These are phyloP conservation scores for Cladophialophora chaetospira DNA, from an alignment of 2,329 filamentous ascomycete genomes.

Conservation along the genomic window DNA sequence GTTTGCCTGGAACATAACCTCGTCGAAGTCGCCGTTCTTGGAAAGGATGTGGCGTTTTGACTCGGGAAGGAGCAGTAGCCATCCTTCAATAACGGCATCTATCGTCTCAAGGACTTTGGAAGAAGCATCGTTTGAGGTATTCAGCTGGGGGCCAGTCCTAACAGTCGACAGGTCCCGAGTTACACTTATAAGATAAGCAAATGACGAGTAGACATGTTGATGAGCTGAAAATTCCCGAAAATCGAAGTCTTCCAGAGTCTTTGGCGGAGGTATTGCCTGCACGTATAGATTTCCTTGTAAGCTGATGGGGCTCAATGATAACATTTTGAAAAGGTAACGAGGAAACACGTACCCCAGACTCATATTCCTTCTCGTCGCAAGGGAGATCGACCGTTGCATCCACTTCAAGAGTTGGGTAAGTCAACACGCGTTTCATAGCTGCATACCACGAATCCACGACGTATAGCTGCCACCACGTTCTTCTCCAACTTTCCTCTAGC, in stretches of 20 bases:
- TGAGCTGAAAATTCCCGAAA: slow-evolving; percentile 37
- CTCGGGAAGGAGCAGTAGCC: slow-evolving; percentile 43
- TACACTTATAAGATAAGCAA: slow-evolving; percentile 39
- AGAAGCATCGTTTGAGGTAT: slow-evolving; percentile 33
- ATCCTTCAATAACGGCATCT: slow-evolving; percentile 44
- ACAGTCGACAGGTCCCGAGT: slow-evolving; percentile 37
- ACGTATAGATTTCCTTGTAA: slow-evolving; percentile 5
- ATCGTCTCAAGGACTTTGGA: slow-evolving; percentile 38
- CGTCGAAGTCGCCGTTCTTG: slow-evolving; percentile 34
- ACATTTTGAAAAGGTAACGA: too few relatives aligned
- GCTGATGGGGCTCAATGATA: not conserved
- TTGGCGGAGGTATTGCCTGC: slow-evolving; percentile 35
- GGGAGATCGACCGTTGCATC: slow-evolving; percentile 36
- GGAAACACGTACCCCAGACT: slow-evolving; percentile 13
- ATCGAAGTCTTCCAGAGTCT: slow-evolving; percentile 39
- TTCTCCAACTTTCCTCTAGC: slow-evolving; percentile 37
- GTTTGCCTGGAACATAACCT: slow-evolving; percentile 84
- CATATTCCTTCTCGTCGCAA: slow-evolving; percentile 38
- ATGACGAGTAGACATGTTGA: slow-evolving; percentile 38
- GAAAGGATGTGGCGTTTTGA: slow-evolving; percentile 38
- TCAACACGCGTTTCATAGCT: slow-evolving; percentile 5
- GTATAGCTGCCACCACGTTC: slow-evolving; percentile 41
- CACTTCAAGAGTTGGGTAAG: slow-evolving; percentile 12
- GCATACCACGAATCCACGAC: slow-evolving; percentile 21
- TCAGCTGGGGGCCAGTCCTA: slow-evolving; percentile 30